A percentile compares a stretch with the other conserved stretches of the same genome.
These are phyloP conservation scores for Diaporthe sp. DNA, from an alignment of 2,329 filamentous ascomycete genomes.

Conservation along the genomic window DNA sequence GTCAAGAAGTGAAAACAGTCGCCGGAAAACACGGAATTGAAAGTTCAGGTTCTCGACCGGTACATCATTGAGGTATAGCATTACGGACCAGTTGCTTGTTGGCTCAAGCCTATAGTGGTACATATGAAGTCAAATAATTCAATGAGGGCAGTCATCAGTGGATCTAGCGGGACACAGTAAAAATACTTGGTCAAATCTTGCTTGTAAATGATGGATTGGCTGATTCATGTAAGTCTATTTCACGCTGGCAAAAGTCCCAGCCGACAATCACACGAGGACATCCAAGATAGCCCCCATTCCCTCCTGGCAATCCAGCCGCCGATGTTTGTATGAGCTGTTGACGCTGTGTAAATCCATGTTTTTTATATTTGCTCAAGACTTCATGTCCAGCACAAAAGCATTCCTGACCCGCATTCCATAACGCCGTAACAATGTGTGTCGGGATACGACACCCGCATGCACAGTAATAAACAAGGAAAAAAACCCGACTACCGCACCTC, in stretches of 20 bases:
- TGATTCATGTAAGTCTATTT: conserved; percentile 29
- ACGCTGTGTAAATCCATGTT: conserved; percentile 32
- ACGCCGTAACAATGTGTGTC: conserved; percentile 35
- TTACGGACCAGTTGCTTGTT: neutral
- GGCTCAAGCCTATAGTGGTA: neutral
- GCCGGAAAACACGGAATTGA: neutral
- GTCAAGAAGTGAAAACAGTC: neutral
- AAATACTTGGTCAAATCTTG: no score
- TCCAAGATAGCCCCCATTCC: neutral
- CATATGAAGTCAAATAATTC: neutral
- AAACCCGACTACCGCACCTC: conserved; percentile 50
- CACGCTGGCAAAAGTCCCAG: neutral
- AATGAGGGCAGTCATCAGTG: neutral
- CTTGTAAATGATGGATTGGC: neutral
- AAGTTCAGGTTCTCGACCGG: neutral
- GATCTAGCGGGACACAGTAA: no score
- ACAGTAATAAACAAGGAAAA: neutral
- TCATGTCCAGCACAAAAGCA: conserved; percentile 22
- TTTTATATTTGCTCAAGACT: conserved; percentile 10
- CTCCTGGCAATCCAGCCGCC: neutral
- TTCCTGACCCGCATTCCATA: conserved; percentile 9
- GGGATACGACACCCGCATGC: neutral
- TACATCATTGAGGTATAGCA: neutral
- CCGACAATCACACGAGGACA: neutral
- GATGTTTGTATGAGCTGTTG: neutral